Evolutionary conservation across 345 rosid species (phyloP).

Genomic region (Clausena lansium): DNA sequence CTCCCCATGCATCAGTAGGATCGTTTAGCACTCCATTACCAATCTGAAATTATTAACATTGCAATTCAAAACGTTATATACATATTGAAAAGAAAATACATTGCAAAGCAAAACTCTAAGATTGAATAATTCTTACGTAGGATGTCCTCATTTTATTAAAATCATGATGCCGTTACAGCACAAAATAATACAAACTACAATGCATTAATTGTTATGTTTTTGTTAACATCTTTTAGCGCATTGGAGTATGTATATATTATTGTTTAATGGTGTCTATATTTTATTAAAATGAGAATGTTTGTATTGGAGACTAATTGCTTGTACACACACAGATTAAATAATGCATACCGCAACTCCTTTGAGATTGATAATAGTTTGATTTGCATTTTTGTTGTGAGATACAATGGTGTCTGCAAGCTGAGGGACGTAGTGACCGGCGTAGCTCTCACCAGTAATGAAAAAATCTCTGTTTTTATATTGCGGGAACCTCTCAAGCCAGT

Average conservation of each 20-base stretch:
- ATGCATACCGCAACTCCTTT: constrained; percentile 25
- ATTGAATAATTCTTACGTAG: too few relatives aligned
- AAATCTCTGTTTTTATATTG: constrained; percentile 34
- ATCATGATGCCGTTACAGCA: too few relatives aligned
- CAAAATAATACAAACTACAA: too few relatives aligned
- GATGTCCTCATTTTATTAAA: too few relatives aligned
- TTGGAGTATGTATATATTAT: too few relatives aligned
- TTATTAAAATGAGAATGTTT: too few relatives aligned
- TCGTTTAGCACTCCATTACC: constrained; percentile 43
- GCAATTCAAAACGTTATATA: background rate
- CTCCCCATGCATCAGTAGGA: constrained; percentile 19
- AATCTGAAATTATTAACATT: constrained; percentile 19
- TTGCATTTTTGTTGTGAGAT: constrained; percentile 17
- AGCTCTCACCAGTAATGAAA: constrained; percentile 41
- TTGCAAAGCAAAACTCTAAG: background rate
- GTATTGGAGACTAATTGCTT: too few relatives aligned
- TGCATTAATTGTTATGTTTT: too few relatives aligned
- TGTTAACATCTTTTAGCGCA: too few relatives aligned
- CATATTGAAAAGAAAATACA: background rate
- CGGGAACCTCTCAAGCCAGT: constrained; percentile 37
- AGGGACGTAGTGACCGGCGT: constrained; percentile 33
- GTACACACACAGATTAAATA: too few relatives aligned
- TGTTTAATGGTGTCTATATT: too few relatives aligned
- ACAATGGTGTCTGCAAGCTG: constrained; percentile 35
- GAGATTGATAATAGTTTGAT: constrained; percentile 24